Conservation (phyloP, 176 grass and related monocot genomes). For the Thalia dealbata region DNA sequence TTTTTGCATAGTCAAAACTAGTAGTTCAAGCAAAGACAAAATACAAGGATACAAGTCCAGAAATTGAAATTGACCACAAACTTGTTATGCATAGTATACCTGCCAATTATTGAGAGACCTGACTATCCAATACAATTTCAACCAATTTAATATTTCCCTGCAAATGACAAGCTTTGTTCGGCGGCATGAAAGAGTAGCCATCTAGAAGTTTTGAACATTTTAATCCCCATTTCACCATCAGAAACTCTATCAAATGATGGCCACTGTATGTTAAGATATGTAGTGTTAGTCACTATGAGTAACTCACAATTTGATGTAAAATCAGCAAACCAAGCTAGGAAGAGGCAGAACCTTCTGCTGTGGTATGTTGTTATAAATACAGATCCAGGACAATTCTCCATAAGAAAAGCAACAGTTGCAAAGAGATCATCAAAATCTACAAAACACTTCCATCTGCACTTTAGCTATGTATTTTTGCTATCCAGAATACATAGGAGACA, state of each 20-base stretch:
- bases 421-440: slow-evolving; percentile 77
- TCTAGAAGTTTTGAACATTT: slow-evolving; percentile 67
- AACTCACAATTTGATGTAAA: not conserved
- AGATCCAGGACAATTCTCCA: slow-evolving; percentile 38
- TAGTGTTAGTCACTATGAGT: not conserved
- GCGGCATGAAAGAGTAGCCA: slow-evolving; percentile 65
- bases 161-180: slow-evolving; percentile 47
- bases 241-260: slow-evolving; percentile 76
- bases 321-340: not conserved
- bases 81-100: no score
- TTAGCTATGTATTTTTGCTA: not conserved
- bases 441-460: slow-evolving; percentile 14
- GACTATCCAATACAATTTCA: slow-evolving; percentile 42
- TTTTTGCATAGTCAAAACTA: no score
- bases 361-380: slow-evolving; percentile 89
- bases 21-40: no score
- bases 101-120: slow-evolving; percentile 12
- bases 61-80: no score
- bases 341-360: slow-evolving; percentile 45
- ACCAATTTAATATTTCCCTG: slow-evolving; percentile 75
- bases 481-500: not conserved
- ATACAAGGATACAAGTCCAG: no score
- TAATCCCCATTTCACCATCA: slow-evolving; percentile 91
- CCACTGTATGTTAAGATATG: slow-evolving; percentile 43
- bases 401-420: slow-evolving; percentile 48